These are phyloP conservation scores for Aureobasidium subglaciale DNA, from an alignment of 2,329 filamentous ascomycete genomes.

Conservation along the genomic window DNA sequence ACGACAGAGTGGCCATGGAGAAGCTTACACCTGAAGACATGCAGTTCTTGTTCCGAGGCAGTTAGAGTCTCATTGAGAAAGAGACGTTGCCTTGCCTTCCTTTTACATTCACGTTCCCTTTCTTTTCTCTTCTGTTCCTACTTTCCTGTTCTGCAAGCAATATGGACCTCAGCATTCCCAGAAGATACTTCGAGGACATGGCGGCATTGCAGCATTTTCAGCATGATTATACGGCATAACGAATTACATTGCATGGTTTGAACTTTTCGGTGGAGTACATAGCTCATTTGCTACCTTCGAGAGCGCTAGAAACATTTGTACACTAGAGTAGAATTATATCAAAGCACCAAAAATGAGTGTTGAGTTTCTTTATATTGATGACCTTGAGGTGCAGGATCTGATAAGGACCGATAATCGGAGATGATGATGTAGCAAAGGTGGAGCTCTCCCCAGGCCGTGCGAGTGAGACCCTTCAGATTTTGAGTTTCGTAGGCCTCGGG, in stretches of 20 bases:
- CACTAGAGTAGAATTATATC: constrained; percentile 1
- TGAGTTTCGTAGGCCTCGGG: neutral
- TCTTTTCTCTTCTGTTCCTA: neutral
- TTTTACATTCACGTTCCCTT: neutral
- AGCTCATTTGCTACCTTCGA: neutral
- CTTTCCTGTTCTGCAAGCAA: neutral
- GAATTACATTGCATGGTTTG: neutral
- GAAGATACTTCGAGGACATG: neutral
- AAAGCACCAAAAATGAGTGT: neutral
- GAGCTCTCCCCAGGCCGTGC: constrained; percentile 1
- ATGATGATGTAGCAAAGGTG: neutral
- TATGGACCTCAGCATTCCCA: neutral
- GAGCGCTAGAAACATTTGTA: neutral
- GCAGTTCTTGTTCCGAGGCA: constrained; percentile 88
- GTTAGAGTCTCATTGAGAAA: neutral
- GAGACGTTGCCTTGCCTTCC: neutral
- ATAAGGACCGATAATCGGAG: constrained; percentile 5
- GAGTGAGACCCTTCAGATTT: neutral
- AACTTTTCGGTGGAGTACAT: neutral
- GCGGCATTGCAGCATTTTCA: neutral
- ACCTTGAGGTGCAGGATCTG: neutral
- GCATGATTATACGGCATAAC: constrained; percentile 6
- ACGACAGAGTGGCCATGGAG: constrained; percentile 84
- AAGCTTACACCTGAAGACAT: constrained; percentile 85
- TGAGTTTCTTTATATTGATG: neutral